These are phyloP conservation scores for Erythrobasidium hasegawianum DNA, from an alignment of 1,284 basidiomycete species.

Conservation along the genomic window DNA sequence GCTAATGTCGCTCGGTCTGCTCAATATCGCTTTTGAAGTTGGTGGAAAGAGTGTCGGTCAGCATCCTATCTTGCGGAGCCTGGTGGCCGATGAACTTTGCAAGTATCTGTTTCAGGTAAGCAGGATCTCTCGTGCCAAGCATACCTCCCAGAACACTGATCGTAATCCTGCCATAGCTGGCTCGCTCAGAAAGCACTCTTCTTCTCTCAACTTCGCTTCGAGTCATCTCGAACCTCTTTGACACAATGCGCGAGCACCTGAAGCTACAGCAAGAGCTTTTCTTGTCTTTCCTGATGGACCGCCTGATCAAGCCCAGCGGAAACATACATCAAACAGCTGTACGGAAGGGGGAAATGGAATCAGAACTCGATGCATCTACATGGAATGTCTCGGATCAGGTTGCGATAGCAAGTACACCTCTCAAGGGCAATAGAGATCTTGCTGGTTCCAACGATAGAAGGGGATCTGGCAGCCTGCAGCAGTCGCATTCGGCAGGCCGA, in stretches of 20 bases:
- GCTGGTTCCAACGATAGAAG: slow-evolving; percentile 29
- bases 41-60: slow-evolving; percentile 65
- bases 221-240: slow-evolving; percentile 80
- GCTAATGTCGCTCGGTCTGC: slow-evolving; percentile 77
- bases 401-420: slow-evolving; percentile 1
- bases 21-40: slow-evolving; percentile 85
- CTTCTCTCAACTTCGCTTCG: slow-evolving; percentile 78
- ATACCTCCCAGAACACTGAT: neutral
- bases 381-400: slow-evolving; percentile 37
- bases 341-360: slow-evolving; percentile 48
- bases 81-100: slow-evolving; percentile 84
- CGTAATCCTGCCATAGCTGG: slow-evolving; percentile 58
- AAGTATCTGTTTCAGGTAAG: slow-evolving; percentile 76
- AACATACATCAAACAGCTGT: slow-evolving; percentile 30
- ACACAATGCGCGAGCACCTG: slow-evolving; percentile 77
- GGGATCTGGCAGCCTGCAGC: slow-evolving; percentile 35
- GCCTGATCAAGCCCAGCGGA: slow-evolving; percentile 57
- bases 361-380: slow-evolving; percentile 42
- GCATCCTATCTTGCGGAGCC: slow-evolving; percentile 64
- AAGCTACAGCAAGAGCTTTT: slow-evolving; percentile 98
- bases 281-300: slow-evolving; percentile 86
- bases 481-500: slow-evolving; percentile 47
- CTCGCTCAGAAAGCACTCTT: slow-evolving; percentile 76
- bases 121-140: neutral
- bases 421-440: slow-evolving; percentile 11